Conservation (phyloP, 1,139 yeast genomes). For the Scheffersomyces titani region DNA sequence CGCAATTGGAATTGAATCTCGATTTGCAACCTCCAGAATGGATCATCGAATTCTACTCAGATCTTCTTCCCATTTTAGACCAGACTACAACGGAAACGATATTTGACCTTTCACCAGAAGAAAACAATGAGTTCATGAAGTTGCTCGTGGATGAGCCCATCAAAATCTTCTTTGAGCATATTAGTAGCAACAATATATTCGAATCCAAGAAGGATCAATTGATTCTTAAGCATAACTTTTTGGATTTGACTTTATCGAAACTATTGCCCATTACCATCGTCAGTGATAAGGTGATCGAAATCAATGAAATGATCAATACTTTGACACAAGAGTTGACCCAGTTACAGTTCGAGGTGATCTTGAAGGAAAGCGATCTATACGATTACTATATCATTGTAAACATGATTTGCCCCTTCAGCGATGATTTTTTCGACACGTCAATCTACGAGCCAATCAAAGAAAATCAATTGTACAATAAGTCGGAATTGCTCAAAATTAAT, state of each 20-base stretch:
- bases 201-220: slow-evolving; percentile 30
- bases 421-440: slow-evolving; percentile 53
- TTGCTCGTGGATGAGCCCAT: slow-evolving; percentile 53
- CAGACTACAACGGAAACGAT: slow-evolving; percentile 37
- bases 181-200: slow-evolving; percentile 25
- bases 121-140: slow-evolving; percentile 31
- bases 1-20: slow-evolving; percentile 42
- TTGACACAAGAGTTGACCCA: slow-evolving; percentile 38
- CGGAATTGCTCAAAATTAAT: slow-evolving; percentile 43
- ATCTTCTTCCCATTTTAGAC: slow-evolving; percentile 53
- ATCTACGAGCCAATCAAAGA: slow-evolving; percentile 67
- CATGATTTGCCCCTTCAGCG: slow-evolving; percentile 68
- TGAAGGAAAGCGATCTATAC: slow-evolving; percentile 51
- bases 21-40: slow-evolving; percentile 74
- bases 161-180: slow-evolving; percentile 40
- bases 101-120: slow-evolving; percentile 35
- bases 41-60: slow-evolving; percentile 59
- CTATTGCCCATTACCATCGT: slow-evolving; percentile 48
- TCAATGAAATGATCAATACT: slow-evolving; percentile 35
- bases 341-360: slow-evolving; percentile 43
- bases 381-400: slow-evolving; percentile 63
- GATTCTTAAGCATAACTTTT: slow-evolving; percentile 57
- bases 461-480: slow-evolving; percentile 56
- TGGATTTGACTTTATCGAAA: slow-evolving; percentile 59
- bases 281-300: slow-evolving; percentile 38